phyloP scores from a whole-genome alignment of 2,329 filamentous ascomycete genomes.

The Trichoderma sp. region DNA sequence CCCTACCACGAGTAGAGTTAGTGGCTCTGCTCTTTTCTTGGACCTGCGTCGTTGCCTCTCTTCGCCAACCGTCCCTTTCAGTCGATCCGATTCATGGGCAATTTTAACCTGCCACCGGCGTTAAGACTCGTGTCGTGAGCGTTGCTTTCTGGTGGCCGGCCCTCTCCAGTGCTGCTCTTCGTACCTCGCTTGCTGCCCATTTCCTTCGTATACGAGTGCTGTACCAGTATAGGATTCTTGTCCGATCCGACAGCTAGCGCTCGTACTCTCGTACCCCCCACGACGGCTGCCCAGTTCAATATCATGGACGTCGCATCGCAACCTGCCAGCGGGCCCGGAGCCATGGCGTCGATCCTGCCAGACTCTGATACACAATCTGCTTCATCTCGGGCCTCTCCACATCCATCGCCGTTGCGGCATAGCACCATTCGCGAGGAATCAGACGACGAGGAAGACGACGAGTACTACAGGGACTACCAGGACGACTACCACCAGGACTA shows the following conservation, averaged over 20 bases:
- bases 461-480: constrained; percentile 10
- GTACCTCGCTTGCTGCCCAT: neutral
- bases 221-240: no score
- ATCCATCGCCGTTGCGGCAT: constrained; percentile 15
- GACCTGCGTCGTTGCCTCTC: neutral
- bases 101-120: constrained; percentile 21
- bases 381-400: constrained; percentile 34
- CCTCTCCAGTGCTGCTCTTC: neutral
- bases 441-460: neutral
- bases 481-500: neutral
- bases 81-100: constrained; percentile 20
- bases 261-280: constrained; percentile 20
- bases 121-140: constrained; percentile 10
- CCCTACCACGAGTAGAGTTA: constrained; percentile 4
- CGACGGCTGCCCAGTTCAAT: neutral
- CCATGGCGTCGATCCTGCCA: constrained; percentile 22
- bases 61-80: constrained; percentile 9
- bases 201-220: no score
- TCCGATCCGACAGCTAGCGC: neutral
- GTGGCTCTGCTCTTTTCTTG: neutral
- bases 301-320: constrained; percentile 27
- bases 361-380: constrained; percentile 39
- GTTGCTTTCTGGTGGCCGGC: constrained; percentile 11
- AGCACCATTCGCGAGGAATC: neutral
- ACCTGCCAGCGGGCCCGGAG: constrained; percentile 17